phyloP scores from a whole-genome alignment of 2,329 filamentous ascomycete species.

The Pseudogymnoascus sp. region DNA sequence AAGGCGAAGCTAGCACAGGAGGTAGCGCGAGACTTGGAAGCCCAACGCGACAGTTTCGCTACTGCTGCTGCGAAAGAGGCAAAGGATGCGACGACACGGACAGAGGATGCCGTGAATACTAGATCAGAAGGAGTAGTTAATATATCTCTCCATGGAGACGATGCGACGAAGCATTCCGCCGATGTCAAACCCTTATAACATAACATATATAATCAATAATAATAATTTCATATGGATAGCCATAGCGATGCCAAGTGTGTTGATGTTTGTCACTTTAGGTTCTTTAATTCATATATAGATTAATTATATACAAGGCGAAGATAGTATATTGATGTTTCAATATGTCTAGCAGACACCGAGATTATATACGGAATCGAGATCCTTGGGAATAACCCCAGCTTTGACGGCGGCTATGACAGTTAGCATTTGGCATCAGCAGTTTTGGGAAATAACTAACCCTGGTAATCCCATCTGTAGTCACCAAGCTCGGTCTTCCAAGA shows the following conservation, averaged over 20 bases:
- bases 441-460: slow-evolving; percentile 21
- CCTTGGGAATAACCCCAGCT: slow-evolving; percentile 22
- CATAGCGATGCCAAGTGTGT: background rate
- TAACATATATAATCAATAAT: background rate
- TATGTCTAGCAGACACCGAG: background rate
- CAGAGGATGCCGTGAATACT: background rate
- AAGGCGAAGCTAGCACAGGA: background rate
- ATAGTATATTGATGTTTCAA: background rate
- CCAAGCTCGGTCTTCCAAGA: slow-evolving; percentile 47
- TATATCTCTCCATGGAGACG: background rate
- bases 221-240: background rate
- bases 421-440: background rate
- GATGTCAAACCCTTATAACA: background rate
- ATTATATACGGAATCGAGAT: slow-evolving; percentile 9
- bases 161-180: background rate
- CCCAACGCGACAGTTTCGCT: background rate
- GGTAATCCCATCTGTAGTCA: slow-evolving; percentile 45
- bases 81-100: background rate
- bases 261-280: too few species aligned
- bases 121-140: background rate
- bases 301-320: background rate
- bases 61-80: background rate
- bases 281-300: background rate
- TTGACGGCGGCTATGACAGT: slow-evolving; percentile 20
- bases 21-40: background rate